phyloP scores from a whole-genome alignment of 1,284 basidiomycete species.

The Apiotrichum gracile region DNA sequence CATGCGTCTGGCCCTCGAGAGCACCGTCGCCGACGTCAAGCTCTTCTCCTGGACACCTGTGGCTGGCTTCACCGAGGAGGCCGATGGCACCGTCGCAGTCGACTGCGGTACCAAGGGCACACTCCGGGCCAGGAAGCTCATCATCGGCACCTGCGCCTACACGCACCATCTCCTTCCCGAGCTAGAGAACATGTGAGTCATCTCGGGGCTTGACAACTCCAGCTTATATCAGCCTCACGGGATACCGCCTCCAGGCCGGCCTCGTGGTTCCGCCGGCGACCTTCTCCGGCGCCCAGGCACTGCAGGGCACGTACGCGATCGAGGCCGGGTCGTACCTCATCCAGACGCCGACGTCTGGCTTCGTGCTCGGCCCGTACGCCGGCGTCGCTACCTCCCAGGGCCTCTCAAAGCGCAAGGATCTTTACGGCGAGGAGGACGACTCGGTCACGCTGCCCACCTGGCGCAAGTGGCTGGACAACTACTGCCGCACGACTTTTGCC shows the following conservation, averaged over 20 bases:
- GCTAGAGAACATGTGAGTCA: conserved; percentile 1
- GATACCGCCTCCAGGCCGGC: conserved; percentile 24
- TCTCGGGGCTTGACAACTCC: too few relatives aligned
- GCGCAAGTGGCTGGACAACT: conserved; percentile 2
- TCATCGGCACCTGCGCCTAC: conserved; percentile 38
- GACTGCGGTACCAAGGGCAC: conserved; percentile 20
- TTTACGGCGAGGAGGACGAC: conserved; percentile 13
- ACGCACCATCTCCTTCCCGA: conserved; percentile 29
- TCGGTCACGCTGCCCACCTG: background rate
- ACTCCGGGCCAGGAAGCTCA: conserved; percentile 23
- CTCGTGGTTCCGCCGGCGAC: conserved; percentile 21
- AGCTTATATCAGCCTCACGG: conserved; percentile 17
- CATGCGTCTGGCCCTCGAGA: conserved; percentile 7
- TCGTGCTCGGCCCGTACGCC: conserved; percentile 21
- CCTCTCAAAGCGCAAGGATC: background rate
- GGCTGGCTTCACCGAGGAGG: background rate
- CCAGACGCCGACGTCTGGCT: conserved; percentile 20
- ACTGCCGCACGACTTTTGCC: conserved; percentile 16
- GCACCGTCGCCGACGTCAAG: background rate
- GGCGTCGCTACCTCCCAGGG: background rate
- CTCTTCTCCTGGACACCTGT: conserved; percentile 15
- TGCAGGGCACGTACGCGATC: conserved; percentile 19
- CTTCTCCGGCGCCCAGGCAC: conserved; percentile 13
- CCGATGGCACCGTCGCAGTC: conserved; percentile 13
- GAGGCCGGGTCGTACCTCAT: conserved; percentile 28